phyloP scores from a whole-genome alignment of 1,139 yeast species.

The Taphrina communis region DNA sequence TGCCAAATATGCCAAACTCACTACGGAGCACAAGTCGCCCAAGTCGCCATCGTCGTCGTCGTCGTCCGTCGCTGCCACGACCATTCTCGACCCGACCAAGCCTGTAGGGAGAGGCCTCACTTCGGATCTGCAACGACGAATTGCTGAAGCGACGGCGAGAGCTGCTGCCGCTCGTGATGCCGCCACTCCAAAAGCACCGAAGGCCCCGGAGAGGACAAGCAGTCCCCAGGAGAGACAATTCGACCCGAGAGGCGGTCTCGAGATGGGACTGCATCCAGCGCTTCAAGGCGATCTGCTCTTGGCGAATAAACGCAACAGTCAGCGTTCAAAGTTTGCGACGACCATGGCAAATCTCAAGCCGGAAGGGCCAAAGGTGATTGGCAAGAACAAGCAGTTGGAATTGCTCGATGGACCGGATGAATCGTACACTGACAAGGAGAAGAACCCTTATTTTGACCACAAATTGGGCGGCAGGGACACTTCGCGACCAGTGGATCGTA shows the following conservation, averaged over 20 bases:
- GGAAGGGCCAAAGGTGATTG: constrained; percentile 41
- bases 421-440: constrained; percentile 44
- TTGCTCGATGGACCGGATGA: constrained; percentile 45
- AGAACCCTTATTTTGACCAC: constrained; percentile 69
- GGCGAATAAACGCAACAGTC: constrained; percentile 25
- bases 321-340: constrained; percentile 40
- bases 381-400: constrained; percentile 43
- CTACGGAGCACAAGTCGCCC: constrained; percentile 29
- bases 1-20: constrained; percentile 32
- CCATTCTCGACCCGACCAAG: background rate
- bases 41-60: background rate
- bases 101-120: background rate
- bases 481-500: constrained; percentile 46
- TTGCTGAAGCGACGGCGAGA: constrained; percentile 44
- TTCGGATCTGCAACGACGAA: constrained; percentile 16
- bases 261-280: constrained; percentile 48
- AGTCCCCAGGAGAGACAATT: constrained; percentile 28
- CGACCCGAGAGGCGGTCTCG: constrained; percentile 47
- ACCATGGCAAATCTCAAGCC: constrained; percentile 27
- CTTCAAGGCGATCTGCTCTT: constrained; percentile 43
- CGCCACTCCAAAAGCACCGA: constrained; percentile 19
- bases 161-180: constrained; percentile 42
- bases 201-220: constrained; percentile 2
- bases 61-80: background rate
- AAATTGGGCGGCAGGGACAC: constrained; percentile 48